Base-by-base conservation (phyloP, 306 rosid species). In the Lathyrus sativus region DNA sequence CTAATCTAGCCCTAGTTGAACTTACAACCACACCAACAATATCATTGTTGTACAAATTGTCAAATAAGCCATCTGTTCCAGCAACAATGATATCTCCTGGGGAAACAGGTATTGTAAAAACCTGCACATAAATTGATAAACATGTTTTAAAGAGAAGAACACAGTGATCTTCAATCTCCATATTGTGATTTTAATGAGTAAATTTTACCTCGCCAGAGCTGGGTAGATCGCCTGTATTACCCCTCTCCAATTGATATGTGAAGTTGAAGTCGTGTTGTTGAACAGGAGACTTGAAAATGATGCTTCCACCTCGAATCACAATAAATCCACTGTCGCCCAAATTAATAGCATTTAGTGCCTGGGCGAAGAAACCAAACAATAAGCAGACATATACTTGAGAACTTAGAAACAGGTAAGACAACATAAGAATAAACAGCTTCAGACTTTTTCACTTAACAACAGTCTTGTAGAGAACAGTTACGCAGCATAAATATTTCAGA, bases 271-370 rank as follows among this genome's bases (percentile, higher is more conserved):
- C 88, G 67, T 88, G 96, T 43, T 86, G 97, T 82, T 93, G 96
- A 74, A 81, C 86, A 12, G 86, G 97, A 69, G 97, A 88, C 80
- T 62, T 86, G 82, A 88, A 90, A 74, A 95, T 58, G 63, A 89
- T 81, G 81, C 81, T 48, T 72, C 95, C 99, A 78, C 86, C 92
- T 85, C 99, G 79, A 49, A 95, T 78, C 71, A 95, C 95, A 73
- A 87, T 61, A 78, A 95, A 95, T 65, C 99, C 99, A 71, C 96
- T 87, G 81, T 95, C 99, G 39, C 99, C 96, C 33, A 95, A 85
- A 80, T 90, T 90, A 67, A 95, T 87, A 74, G 97, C 90, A 67
- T 78, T 91, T 45, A 95, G 83, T 50, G 85, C 97, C 99, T 95
- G 78, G 42, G 70, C 73, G 73, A 77, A 58, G 71, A 81, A 68